Evolutionary conservation across 768 basidiomycete species (phyloP).

Genomic region (Termitomyces sp.): DNA sequence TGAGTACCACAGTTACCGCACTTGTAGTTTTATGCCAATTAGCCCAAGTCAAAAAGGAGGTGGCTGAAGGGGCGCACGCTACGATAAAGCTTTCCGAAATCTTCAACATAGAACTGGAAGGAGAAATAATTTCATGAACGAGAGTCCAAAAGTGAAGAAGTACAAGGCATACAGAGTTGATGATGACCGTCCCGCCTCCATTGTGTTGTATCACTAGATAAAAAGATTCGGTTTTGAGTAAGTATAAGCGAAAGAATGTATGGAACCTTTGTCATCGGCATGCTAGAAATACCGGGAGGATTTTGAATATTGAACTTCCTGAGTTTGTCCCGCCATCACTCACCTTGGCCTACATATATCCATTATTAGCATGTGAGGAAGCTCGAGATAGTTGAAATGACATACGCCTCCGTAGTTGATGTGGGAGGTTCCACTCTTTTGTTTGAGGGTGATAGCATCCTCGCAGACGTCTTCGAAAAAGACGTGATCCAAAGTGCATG

Average conservation of each 20-base stretch:
- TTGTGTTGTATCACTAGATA: slow-evolving; percentile 32
- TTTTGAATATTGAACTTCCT: neutral
- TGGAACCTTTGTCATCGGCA: slow-evolving; percentile 28
- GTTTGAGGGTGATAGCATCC: slow-evolving; percentile 32
- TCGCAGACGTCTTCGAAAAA: slow-evolving; percentile 24
- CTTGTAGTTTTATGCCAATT: slow-evolving; percentile 9
- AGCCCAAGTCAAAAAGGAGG: neutral
- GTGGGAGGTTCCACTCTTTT: slow-evolving; percentile 30
- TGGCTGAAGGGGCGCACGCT: slow-evolving; percentile 18
- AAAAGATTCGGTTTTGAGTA: neutral
- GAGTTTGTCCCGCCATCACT: neutral
- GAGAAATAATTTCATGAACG: neutral
- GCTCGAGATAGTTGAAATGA: neutral
- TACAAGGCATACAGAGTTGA: slow-evolving; percentile 27
- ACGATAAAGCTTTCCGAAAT: slow-evolving; percentile 37
- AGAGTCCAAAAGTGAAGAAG: neutral
- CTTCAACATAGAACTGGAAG: slow-evolving; percentile 36
- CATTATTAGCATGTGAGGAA: neutral
- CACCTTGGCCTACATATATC: slow-evolving; percentile 24
- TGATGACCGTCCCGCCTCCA: slow-evolving; percentile 32
- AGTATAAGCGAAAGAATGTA: neutral
- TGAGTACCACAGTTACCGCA: slow-evolving; percentile 32
- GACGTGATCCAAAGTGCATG: slow-evolving; percentile 21
- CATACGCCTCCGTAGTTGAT: slow-evolving; percentile 36
- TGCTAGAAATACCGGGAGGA: slow-evolving; percentile 15